These are phyloP conservation scores for Suhomyces pyralidae DNA, from an alignment of 805 yeast species.

Conservation along the genomic window DNA sequence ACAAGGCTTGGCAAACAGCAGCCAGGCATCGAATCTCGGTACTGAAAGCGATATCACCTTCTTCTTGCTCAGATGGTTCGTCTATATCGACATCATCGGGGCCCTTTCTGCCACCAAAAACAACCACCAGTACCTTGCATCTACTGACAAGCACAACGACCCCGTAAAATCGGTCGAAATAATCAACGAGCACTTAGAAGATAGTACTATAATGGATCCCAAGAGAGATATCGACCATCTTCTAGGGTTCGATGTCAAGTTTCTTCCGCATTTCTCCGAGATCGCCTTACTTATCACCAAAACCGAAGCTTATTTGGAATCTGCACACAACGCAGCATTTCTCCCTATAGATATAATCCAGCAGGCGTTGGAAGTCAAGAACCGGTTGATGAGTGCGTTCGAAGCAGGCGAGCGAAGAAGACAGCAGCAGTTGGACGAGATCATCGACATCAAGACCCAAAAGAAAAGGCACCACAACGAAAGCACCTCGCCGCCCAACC, in stretches of 20 bases:
- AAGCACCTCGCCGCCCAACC: conserved; percentile 14
- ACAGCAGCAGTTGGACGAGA: conserved; percentile 19
- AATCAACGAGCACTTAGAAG: conserved; percentile 7
- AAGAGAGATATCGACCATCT: conserved; percentile 54
- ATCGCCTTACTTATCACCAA: conserved; percentile 36
- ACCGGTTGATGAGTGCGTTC: conserved; percentile 16
- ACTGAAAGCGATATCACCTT: conserved; percentile 43
- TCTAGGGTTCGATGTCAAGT: conserved; percentile 62
- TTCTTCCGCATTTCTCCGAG: conserved; percentile 57
- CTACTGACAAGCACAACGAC: conserved; percentile 13
- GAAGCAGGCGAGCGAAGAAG: conserved; percentile 28
- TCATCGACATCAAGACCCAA: conserved; percentile 12
- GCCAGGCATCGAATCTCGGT: conserved; percentile 8
- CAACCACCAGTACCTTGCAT: conserved; percentile 29
- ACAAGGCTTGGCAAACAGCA: neutral
- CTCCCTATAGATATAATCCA: conserved; percentile 22
- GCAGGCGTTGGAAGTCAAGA: conserved; percentile 39
- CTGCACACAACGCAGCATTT: conserved; percentile 2
- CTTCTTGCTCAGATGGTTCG: conserved; percentile 67
- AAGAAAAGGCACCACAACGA: conserved; percentile 2
- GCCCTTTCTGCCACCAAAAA: conserved; percentile 53
- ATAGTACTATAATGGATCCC: conserved; percentile 14
- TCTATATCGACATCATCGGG: conserved; percentile 63
- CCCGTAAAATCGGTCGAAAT: conserved; percentile 22
- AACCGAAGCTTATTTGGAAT: conserved; percentile 19